Evolutionary conservation across 1,284 basidiomycete genomes (phyloP).

Genomic region (Abortiporus biennis): DNA sequence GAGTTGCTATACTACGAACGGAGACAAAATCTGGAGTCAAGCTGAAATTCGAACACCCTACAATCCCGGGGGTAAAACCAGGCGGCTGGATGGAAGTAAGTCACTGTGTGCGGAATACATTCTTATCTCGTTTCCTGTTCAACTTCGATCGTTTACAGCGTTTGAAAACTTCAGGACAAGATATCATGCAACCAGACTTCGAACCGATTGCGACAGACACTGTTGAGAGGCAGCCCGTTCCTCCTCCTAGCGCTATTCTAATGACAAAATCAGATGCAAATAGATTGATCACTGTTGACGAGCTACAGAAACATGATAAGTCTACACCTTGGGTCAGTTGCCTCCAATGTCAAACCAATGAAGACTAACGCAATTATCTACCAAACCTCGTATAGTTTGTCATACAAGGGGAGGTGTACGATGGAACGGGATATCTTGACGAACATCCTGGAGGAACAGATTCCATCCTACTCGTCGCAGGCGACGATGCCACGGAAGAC

Average conservation of each 20-base stretch:
- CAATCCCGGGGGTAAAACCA: conserved; percentile 41
- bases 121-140: background rate
- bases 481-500: conserved; percentile 61
- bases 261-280: conserved; percentile 19
- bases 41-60: conserved; percentile 62
- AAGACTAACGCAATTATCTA: too few species aligned
- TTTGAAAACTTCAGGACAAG: conserved; percentile 41
- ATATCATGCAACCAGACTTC: conserved; percentile 41
- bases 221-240: conserved; percentile 10
- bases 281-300: conserved; percentile 40
- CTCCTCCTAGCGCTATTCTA: background rate
- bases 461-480: conserved; percentile 53
- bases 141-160: conserved; percentile 23
- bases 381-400: conserved; percentile 50
- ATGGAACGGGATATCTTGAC: conserved; percentile 47
- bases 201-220: conserved; percentile 32
- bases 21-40: conserved; percentile 32
- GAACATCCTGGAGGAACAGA: conserved; percentile 63
- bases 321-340: conserved; percentile 36
- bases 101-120: background rate
- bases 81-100: conserved; percentile 59
- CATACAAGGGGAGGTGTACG: conserved; percentile 49
- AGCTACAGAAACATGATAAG: conserved; percentile 39
- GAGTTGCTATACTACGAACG: conserved; percentile 47
- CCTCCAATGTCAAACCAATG: too few species aligned